Conservation (phyloP, 1,284 basidiomycete genomes). For the Heterobasidion occidentale region DNA sequence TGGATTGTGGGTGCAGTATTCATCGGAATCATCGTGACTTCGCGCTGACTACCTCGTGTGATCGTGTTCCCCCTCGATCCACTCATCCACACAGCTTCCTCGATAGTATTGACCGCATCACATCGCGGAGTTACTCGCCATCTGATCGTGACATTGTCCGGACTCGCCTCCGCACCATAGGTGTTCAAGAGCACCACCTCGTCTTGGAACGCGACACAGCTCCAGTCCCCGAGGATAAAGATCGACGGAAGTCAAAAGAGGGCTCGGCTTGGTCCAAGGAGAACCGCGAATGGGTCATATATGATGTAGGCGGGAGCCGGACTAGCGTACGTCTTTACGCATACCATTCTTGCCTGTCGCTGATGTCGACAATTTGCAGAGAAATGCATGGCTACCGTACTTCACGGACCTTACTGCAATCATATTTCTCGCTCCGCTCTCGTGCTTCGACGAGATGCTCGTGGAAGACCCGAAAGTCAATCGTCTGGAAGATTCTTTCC, state of each 20-base stretch:
- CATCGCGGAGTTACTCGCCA: slow-evolving; percentile 42
- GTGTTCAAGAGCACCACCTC: slow-evolving; percentile 66
- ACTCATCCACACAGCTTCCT: slow-evolving; percentile 39
- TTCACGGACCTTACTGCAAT: slow-evolving; percentile 34
- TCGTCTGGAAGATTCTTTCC: slow-evolving; percentile 33
- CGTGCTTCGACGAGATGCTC: slow-evolving; percentile 34
- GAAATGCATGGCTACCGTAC: slow-evolving; percentile 30
- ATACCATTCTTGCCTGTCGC: neutral
- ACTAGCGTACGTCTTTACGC: slow-evolving; percentile 41
- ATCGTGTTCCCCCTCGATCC: no score
- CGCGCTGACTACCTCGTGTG: no score
- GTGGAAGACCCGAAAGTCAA: slow-evolving; percentile 33
- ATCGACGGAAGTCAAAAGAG: neutral
- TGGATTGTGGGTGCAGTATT: slow-evolving; percentile 48
- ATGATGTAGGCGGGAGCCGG: slow-evolving; percentile 67
- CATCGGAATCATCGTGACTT: neutral
- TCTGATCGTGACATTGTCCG: slow-evolving; percentile 65
- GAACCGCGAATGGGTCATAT: slow-evolving; percentile 57
- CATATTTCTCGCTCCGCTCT: slow-evolving; percentile 33
- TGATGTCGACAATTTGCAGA: slow-evolving; percentile 12
- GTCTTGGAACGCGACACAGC: slow-evolving; percentile 52
- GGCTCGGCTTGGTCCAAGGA: neutral
- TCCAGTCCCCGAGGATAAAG: neutral
- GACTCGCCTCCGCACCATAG: slow-evolving; percentile 58
- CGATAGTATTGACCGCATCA: slow-evolving; percentile 55